Evolutionary conservation across 2,329 filamentous ascomycete genomes (phyloP).

Genomic region (Fusarium udum): DNA sequence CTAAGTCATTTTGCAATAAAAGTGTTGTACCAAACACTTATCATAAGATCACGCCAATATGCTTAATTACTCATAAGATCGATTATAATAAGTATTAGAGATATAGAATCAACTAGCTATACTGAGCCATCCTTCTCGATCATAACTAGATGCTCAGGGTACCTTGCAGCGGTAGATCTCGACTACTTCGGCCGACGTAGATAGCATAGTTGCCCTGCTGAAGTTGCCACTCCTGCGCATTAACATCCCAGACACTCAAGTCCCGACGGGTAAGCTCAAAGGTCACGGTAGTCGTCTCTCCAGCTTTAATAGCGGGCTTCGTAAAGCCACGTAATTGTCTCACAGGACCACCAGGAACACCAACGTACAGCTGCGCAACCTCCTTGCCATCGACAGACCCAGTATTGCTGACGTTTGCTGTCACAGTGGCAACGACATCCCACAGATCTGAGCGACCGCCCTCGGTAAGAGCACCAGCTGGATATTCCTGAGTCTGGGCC

Average conservation of each 20-base stretch:
- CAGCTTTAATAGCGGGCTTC: neutral
- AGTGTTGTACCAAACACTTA: accelerated
- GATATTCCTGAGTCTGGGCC: neutral
- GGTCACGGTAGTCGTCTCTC: accelerated
- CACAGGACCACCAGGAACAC: neutral
- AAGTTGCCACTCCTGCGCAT: conserved; percentile 11
- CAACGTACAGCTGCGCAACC: conserved; percentile 9
- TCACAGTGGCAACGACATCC: neutral
- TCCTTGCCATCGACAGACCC: neutral
- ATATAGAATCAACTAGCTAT: neutral
- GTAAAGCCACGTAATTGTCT: conserved; percentile 9
- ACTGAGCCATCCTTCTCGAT: accelerated
- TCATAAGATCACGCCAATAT: accelerated
- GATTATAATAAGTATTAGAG: no score
- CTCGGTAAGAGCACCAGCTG: neutral
- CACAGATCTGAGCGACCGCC: conserved; percentile 1
- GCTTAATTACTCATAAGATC: no score
- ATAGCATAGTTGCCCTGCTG: conserved; percentile 5
- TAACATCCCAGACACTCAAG: conserved; percentile 10
- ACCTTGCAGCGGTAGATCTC: neutral
- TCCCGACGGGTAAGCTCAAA: neutral
- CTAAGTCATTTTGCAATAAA: accelerated
- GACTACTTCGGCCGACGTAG: conserved; percentile 7
- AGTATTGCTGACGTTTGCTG: neutral
- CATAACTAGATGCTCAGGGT: neutral